Base-by-base conservation (phyloP, 2,329 filamentous ascomycete species). In the Biscogniauxia mediterranea region DNA sequence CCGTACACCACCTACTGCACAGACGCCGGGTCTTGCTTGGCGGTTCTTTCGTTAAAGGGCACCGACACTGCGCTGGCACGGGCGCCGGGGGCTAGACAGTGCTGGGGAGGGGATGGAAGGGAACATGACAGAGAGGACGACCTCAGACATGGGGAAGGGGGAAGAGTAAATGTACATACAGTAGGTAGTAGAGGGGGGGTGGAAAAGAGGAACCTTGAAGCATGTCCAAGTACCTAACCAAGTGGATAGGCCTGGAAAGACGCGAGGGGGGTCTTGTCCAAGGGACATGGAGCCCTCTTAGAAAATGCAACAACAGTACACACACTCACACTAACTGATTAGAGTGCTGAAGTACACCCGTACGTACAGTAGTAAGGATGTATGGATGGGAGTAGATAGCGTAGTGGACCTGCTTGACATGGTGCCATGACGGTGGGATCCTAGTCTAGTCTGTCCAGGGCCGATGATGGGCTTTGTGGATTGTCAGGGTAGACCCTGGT, bases 381-480 rank as follows among this genome's bases (percentile, higher is more conserved):
- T 60, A 64, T 61, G 57, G 65, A 67, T 62, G 63, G 65, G 65
- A 61, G 61, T 66, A 66, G 66, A 67, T 64, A 62, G 63, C 66
- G 68, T 68, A 55, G 50, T 61, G 50, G 52, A 52, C 52, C n/a
- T 66, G 54, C 61, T 65, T 62, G 64, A 67, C 63, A 66, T 67
- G 64, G 69, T 69, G 64, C 69, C 70, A 72, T 68, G 69, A 71
- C 68, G 66, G 68, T 71, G 67, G 69, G 67, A 71, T 68, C 66
- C 68, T 59, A 62, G 61, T 63, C 61, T 66, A 61, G 61, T 62
- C 60, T 46, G 46, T 57, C 66, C 61, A 67, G 64, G 68, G 68
- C 67, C 58, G 63, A 63, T 46, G 38, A 46, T 67, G 64, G 64
- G 63, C 55, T 64, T 62, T 70, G 69, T 66, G 68, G 68, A 66